These are phyloP conservation scores for Stephania japonica DNA, from an alignment of 164 flowering plant genomes.

Conservation along the genomic window DNA sequence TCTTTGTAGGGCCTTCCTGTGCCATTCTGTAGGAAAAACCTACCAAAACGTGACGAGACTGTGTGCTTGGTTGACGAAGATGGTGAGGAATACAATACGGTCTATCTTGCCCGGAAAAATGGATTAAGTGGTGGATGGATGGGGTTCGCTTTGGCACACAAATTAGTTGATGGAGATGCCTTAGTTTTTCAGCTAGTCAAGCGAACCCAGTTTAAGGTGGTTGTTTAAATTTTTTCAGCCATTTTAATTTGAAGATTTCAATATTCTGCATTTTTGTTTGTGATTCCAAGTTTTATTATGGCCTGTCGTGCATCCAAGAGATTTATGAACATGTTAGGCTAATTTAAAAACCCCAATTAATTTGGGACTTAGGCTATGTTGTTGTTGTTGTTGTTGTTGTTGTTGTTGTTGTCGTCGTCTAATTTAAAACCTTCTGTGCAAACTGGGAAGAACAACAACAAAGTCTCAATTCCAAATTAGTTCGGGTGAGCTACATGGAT, in stretches of 20 bases:
- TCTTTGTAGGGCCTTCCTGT: conserved; percentile 54
- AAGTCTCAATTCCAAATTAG: too few relatives aligned
- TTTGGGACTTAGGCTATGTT: too few relatives aligned
- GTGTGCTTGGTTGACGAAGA: conserved; percentile 24
- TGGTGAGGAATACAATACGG: conserved; percentile 27
- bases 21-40: conserved; percentile 35
- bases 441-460: too few relatives aligned
- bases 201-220: conserved; percentile 60
- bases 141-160: conserved; percentile 62
- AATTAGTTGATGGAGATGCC: conserved; percentile 76
- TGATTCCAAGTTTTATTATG: neutral
- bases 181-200: conserved; percentile 55
- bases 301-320: neutral
- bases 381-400: too few relatives aligned
- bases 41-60: conserved; percentile 24
- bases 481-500: too few relatives aligned
- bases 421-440: too few relatives aligned
- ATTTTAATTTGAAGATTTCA: neutral
- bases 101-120: conserved; percentile 44
- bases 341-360: too few relatives aligned
- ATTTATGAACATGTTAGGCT: neutral
- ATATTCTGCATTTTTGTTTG: neutral
- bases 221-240: neutral
- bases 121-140: conserved; percentile 87
- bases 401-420: too few relatives aligned